These are phyloP conservation scores for Lagenidium giganteum DNA, from an alignment of 352 stramenopile genomes.

Conservation along the genomic window DNA sequence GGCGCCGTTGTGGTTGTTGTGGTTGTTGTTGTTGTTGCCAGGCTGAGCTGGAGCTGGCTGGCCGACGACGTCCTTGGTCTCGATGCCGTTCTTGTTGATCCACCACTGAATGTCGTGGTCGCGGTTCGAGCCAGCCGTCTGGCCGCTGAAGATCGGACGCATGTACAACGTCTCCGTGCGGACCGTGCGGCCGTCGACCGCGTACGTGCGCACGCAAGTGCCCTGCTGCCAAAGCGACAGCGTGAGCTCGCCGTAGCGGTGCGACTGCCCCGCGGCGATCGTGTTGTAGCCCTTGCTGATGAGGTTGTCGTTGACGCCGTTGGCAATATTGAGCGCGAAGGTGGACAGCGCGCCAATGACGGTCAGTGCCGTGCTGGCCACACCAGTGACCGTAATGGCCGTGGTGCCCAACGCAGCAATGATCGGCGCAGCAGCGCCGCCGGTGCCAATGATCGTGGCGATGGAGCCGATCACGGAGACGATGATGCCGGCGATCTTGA, in stretches of 20 bases:
- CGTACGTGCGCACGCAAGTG: slow-evolving; percentile 34
- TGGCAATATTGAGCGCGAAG: too few species aligned
- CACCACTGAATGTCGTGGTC: slow-evolving; percentile 44
- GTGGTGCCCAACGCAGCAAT: too few species aligned
- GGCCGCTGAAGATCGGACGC: slow-evolving; percentile 50
- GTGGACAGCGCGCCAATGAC: too few species aligned
- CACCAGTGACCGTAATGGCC: too few species aligned
- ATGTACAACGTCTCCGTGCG: slow-evolving; percentile 39
- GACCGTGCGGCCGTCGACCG: slow-evolving; percentile 30
- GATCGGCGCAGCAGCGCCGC: too few species aligned
- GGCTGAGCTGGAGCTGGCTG: too few species aligned
- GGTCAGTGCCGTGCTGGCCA: too few species aligned
- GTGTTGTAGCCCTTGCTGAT: slow-evolving; percentile 23
- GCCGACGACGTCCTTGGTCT: slow-evolving; percentile 15
- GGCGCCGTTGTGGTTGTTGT: too few species aligned
- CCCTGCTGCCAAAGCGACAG: slow-evolving; percentile 46
- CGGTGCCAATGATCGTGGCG: too few species aligned
- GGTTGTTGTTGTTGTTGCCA: too few species aligned
- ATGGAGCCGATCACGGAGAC: too few species aligned
- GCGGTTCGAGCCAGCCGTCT: slow-evolving; percentile 32
- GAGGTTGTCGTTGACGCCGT: slow-evolving; percentile 30
- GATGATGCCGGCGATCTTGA: too few species aligned
- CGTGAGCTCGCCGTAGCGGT: slow-evolving; percentile 34
- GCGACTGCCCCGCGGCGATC: slow-evolving; percentile 22
- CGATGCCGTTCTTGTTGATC: slow-evolving; percentile 37